Percentiles rank a stretch among this genome's conserved stretches.
phyloP scores from a whole-genome alignment of 768 basidiomycete genomes.

The Clitopilus passeckerianus region DNA sequence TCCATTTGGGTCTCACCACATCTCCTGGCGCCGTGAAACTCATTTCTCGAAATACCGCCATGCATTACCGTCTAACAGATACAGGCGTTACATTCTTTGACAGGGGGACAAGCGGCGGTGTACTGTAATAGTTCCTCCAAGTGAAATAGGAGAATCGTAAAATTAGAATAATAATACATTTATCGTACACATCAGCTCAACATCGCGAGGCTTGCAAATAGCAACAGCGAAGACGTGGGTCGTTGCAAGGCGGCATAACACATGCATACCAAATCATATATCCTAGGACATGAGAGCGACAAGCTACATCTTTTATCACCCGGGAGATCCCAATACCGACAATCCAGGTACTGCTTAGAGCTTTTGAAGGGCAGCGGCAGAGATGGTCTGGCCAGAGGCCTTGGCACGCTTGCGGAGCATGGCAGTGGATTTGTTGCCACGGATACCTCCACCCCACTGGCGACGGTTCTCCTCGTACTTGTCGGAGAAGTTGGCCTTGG shows the following conservation, averaged over 20 bases:
- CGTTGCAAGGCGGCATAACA: background rate
- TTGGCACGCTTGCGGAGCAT: conserved; percentile 94
- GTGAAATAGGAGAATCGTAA: background rate
- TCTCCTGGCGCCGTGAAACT: conserved; percentile 26
- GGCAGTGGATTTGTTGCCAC: conserved; percentile 91
- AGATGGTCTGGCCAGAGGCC: conserved; percentile 69
- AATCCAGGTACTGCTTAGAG: conserved; percentile 36
- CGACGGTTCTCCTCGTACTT: conserved; percentile 92
- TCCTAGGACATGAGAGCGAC: conserved; percentile 1
- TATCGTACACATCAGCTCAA: background rate
- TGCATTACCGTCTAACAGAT: conserved; percentile 74
- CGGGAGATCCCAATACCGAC: background rate
- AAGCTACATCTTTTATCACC: background rate
- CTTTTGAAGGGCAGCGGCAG: conserved; percentile 54
- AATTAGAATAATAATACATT: background rate
- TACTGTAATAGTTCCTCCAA: conserved; percentile 34
- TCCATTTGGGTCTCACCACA: conserved; percentile 52
- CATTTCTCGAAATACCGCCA: conserved; percentile 47
- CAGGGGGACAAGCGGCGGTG: conserved; percentile 62
- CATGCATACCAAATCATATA: background rate
- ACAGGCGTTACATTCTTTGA: conserved; percentile 63
- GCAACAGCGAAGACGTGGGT: background rate
- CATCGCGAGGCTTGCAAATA: background rate
- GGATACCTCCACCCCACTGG: conserved; percentile 94
- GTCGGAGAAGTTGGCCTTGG: conserved; percentile 96